A percentile compares a stretch with the other conserved stretches of the same genome.
phyloP scores from a whole-genome alignment of 1,284 basidiomycete species.

The Cryptococcus neoformans region DNA sequence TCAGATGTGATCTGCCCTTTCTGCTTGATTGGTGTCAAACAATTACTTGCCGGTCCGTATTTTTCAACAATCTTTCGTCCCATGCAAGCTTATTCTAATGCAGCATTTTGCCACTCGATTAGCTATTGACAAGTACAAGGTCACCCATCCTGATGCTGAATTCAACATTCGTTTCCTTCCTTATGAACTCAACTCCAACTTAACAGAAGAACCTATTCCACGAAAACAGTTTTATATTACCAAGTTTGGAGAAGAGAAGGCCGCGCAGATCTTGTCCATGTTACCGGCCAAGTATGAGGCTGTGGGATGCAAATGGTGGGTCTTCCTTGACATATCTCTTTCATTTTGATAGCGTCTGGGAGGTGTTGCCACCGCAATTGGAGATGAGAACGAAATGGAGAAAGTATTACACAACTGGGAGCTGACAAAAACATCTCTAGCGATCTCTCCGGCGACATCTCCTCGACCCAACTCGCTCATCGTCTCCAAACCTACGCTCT shows the following conservation, averaged over 20 bases:
- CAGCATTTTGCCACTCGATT: background rate
- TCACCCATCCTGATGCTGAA: slow-evolving; percentile 16
- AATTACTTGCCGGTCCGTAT: slow-evolving; percentile 28
- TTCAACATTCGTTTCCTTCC: slow-evolving; percentile 42
- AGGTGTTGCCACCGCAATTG: background rate
- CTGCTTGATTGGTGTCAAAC: slow-evolving; percentile 41
- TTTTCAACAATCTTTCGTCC: background rate
- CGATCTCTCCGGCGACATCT: slow-evolving; percentile 39
- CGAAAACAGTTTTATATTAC: slow-evolving; percentile 32
- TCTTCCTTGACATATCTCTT: background rate
- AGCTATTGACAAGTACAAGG: slow-evolving; percentile 27
- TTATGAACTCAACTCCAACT: slow-evolving; percentile 41
- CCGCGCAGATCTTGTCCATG: slow-evolving; percentile 27
- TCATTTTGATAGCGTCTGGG: background rate
- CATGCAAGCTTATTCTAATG: no score
- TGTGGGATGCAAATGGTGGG: slow-evolving; percentile 47
- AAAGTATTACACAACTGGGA: no score
- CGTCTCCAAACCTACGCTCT: slow-evolving; percentile 39
- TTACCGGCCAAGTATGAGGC: slow-evolving; percentile 40
- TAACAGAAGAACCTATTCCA: slow-evolving; percentile 28
- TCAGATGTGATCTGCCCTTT: slow-evolving; percentile 42
- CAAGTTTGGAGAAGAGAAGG: slow-evolving; percentile 45
- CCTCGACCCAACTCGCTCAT: slow-evolving; percentile 47
- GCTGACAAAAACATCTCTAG: slow-evolving; percentile 11
- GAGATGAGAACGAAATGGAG: background rate